These are phyloP conservation scores for Leishmania arabica DNA, from an alignment of 208 protist species.

Conservation along the genomic window DNA sequence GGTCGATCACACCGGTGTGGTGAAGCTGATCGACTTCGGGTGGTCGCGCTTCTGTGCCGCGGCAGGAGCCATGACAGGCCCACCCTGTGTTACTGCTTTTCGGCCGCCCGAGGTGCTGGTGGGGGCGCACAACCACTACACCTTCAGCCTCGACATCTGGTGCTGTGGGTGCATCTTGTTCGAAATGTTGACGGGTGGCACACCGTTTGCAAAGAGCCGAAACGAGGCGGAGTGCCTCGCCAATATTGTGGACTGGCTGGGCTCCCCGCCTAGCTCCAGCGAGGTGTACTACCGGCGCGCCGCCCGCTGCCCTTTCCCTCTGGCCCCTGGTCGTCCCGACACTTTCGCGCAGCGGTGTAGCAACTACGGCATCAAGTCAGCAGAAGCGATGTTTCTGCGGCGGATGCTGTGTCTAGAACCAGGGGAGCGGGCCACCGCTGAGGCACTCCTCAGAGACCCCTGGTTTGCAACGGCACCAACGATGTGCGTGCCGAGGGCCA, in stretches of 20 bases:
- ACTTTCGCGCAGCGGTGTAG: slow-evolving; percentile 66
- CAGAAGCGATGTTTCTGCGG: slow-evolving; percentile 60
- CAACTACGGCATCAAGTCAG: slow-evolving; percentile 35
- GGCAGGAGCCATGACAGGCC: slow-evolving; percentile 60
- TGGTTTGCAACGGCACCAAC: slow-evolving; percentile 76
- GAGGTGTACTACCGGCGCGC: slow-evolving; percentile 41
- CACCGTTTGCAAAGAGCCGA: slow-evolving; percentile 80
- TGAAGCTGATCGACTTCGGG: slow-evolving; percentile 92
- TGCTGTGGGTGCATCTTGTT: slow-evolving; percentile 97
- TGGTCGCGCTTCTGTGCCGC: slow-evolving; percentile 58
- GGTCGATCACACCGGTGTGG: slow-evolving; percentile 68
- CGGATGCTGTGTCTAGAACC: slow-evolving; percentile 85
- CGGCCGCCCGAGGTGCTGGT: slow-evolving; percentile 83
- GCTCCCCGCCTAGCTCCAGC: slow-evolving; percentile 57
- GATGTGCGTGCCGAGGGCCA: slow-evolving; percentile 54
- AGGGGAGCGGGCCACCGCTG: slow-evolving; percentile 45
- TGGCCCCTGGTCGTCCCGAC: slow-evolving; percentile 35
- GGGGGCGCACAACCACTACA: slow-evolving; percentile 67
- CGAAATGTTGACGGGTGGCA: slow-evolving; percentile 97
- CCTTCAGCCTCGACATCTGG: slow-evolving; percentile 96
- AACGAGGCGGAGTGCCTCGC: slow-evolving; percentile 60
- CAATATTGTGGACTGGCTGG: slow-evolving; percentile 80
- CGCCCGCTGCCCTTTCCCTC: slow-evolving; percentile 10
- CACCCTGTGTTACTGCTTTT: slow-evolving; percentile 69
- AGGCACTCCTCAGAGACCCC: slow-evolving; percentile 52